Evolutionary conservation across 169 alveolate species (phyloP), one percentile per base, ranked within the genome.

Genomic region (Neospora caninum): DNA sequence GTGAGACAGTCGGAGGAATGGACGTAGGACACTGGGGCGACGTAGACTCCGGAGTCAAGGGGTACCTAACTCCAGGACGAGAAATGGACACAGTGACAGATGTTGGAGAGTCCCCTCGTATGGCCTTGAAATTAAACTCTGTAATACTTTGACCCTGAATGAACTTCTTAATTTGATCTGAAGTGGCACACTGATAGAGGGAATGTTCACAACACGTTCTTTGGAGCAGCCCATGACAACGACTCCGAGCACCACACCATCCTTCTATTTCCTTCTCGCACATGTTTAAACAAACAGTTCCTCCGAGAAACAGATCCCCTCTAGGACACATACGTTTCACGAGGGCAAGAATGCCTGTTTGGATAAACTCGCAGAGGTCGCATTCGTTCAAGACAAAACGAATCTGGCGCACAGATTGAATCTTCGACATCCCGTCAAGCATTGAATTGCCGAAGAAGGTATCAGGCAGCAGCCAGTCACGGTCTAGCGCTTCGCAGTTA

Each of bases 401-500:
- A 25, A 80, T 22, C 49, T 31, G 27, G 4, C 43, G 27, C 45
- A 80, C 53, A 34, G 54, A 34, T 22, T 22, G 49, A 31, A 80
- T 18, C 36, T 16, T 80, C 43, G 53, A 80, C 34, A 25, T 45
- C 22, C 49, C 88, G 41, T 80, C 88, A 27, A 34, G 10, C 7
- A 80, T 25, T 4, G 58, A 49, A 38, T 41, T 22, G 31, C 43
- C 53, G 22, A 34, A 31, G 49, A 6, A 34, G 22, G 34, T 34
- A 1, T 22, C 45, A 18, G 88, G 88, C 88, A 80, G 53, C 27
- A 38, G 88, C 88, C 88, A 80, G 88, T 80, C 88, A 2, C 88
- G 41, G 36, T 80, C 88, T 38, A 80, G 88, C 4, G 88, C 49
- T 6, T 80, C 54, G 49, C 41, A 34, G 49, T 80, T 80, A 2